Evolutionary conservation across 305 asterid species (phyloP).

Genomic region (Fraxinus dipetala): DNA sequence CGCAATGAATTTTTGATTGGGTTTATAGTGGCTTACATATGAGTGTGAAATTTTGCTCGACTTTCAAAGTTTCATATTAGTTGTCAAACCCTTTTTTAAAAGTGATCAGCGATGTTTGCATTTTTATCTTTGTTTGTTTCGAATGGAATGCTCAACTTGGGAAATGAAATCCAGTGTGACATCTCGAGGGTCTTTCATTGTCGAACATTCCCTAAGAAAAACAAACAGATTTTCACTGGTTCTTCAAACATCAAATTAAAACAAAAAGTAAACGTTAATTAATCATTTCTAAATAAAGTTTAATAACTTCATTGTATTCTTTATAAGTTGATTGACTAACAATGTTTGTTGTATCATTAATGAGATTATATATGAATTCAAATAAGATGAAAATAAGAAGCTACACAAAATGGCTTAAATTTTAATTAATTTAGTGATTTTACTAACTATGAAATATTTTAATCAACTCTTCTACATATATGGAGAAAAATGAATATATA

Average conservation of each 20-base stretch:
- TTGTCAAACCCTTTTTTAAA: neutral
- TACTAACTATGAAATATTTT: too few species aligned
- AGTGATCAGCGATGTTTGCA: neutral
- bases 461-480: neutral
- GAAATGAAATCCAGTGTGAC: neutral
- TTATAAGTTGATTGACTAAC: neutral
- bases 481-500: neutral
- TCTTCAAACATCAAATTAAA: neutral
- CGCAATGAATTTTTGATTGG: neutral
- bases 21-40: neutral
- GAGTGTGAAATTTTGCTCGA: neutral
- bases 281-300: neutral
- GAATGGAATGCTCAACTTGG: neutral
- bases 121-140: neutral
- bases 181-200: neutral
- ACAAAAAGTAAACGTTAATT: too few species aligned
- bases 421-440: neutral
- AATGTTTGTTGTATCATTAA: neutral
- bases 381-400: neutral
- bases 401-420: neutral
- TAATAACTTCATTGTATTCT: neutral
- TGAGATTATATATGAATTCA: neutral
- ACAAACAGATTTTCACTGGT: too few species aligned
- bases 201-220: neutral
- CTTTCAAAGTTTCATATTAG: neutral